Conservation (phyloP, 257 asterid genomes). For the Asclepias syriaca region DNA sequence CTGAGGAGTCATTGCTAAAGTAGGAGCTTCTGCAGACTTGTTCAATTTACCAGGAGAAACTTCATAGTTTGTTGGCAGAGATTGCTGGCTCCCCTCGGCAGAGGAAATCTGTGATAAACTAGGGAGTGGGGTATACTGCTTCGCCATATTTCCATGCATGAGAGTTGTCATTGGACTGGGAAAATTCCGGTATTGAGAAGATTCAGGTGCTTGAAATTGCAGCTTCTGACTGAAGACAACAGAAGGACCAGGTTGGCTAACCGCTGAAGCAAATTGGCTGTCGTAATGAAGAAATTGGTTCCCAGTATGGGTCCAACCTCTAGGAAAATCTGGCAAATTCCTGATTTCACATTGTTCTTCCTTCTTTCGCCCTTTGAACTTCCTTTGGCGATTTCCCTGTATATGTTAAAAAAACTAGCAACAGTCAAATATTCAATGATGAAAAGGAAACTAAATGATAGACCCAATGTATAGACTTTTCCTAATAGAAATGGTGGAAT, state of each 20-base stretch:
- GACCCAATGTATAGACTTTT: neutral
- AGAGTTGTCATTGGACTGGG: conserved; percentile 45
- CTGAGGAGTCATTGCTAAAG: conserved; percentile 69
- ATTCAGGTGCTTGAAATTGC: conserved; percentile 36
- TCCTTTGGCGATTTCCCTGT: conserved; percentile 50
- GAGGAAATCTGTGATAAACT: conserved; percentile 25
- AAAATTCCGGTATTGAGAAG: conserved; percentile 40
- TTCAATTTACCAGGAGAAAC: conserved; percentile 33
- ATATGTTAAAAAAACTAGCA: conserved; percentile 44
- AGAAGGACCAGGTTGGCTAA: conserved; percentile 40
- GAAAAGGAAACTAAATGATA: conserved; percentile 7
- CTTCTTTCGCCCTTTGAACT: conserved; percentile 37
- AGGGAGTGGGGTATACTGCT: conserved; percentile 37
- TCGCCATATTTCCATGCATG: conserved; percentile 37
- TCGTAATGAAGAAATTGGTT: conserved; percentile 37
- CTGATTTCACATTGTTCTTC: conserved; percentile 37
- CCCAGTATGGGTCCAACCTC: conserved; percentile 39
- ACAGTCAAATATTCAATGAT: conserved; percentile 39
- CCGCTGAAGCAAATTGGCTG: conserved; percentile 34
- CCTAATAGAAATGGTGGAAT: neutral
- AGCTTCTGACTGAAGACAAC: conserved; percentile 30
- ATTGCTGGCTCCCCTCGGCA: conserved; percentile 24
- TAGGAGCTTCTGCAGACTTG: conserved; percentile 24
- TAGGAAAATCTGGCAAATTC: conserved; percentile 32
- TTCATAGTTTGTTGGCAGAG: conserved; percentile 32